Conservation (phyloP, 2,329 filamentous ascomycete species). For the Elsinoe perseae region DNA sequence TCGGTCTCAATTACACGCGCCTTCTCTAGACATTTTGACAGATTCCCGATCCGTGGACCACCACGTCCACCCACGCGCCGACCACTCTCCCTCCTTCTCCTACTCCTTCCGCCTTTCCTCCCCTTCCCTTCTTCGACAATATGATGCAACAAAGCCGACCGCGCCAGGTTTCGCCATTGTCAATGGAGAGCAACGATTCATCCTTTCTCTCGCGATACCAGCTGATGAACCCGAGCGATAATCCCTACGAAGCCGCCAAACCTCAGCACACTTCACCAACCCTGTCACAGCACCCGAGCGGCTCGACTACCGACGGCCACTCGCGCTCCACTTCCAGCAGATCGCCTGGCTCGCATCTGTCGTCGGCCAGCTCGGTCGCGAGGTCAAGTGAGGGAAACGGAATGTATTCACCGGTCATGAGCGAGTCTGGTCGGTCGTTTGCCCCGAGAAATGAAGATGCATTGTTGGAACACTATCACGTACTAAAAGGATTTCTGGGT, state of each 20-base stretch:
- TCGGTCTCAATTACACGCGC: not conserved
- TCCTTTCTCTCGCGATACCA: slow-evolving; percentile 63
- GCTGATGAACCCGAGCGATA: slow-evolving; percentile 37
- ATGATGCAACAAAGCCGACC: slow-evolving; percentile 16
- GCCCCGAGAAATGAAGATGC: slow-evolving; percentile 52
- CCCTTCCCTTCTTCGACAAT: not conserved
- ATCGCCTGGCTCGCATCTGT: slow-evolving; percentile 48
- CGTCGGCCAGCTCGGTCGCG: slow-evolving; percentile 80
- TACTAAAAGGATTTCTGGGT: slow-evolving; percentile 68
- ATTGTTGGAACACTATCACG: slow-evolving; percentile 71
- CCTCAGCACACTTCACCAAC: slow-evolving; percentile 26
- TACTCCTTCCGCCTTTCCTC: not conserved
- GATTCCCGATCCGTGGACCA: not conserved
- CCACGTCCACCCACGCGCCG: slow-evolving; percentile 4
- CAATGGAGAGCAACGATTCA: slow-evolving; percentile 76
- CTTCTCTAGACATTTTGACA: not conserved
- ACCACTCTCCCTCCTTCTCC: slow-evolving; percentile 6
- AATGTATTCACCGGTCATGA: slow-evolving; percentile 48
- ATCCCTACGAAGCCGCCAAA: slow-evolving; percentile 22
- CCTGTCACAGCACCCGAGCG: slow-evolving; percentile 35
- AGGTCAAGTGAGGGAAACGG: slow-evolving; percentile 74
- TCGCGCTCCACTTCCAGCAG: slow-evolving; percentile 18
- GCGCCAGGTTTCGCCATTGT: slow-evolving; percentile 61
- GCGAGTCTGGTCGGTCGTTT: slow-evolving; percentile 30
- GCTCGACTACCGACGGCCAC: slow-evolving; percentile 29